Evolutionary conservation across 805 yeast genomes (phyloP), one percentile per base, ranked within the genome.

Genomic region (Candida verbasci): DNA sequence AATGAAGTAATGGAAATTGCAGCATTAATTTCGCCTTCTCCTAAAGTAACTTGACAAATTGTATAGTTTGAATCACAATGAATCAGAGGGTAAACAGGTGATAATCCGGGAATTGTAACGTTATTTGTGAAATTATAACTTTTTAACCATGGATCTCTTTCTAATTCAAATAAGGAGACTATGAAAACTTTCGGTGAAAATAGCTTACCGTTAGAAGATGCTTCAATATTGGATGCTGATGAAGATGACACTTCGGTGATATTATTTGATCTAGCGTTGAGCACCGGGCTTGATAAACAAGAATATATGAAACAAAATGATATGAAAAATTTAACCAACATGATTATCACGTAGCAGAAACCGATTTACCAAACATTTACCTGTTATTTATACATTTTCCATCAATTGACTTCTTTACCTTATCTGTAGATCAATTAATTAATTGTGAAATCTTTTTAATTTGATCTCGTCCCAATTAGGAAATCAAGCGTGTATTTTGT

Each of bases 11-110:
- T 52, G 17, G 82, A 64, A 17, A 78, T 44, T 11, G 85, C 84
- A 25, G 85, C 85, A 48, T 80, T 80, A 45, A 77, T 70, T 53
- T 79, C 84, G 44, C 79, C 80, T 58, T 78, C 85, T 37, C 86
- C 86, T n/a, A 81, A 74, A 30, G 82, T 76, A 37, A 78, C 50
- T 50, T 76, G 78, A 64, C 84, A 79, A 20, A 80, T 53, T 7
- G 38, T 26, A 20, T 67, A 72, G 59, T 76, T 65, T 24, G 60
- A 48, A 39, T 70, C 70, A 58, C 85, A 79, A 60, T 72, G 76
- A 34, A 80, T 62, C 15, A 64, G 49, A 23, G 83, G 82, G 62
- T 68, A 78, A 23, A 70, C 44, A 20, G 82, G 82, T 12, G 83
- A 76, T 37, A 80, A 61, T 32, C 86, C 85, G n/a, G 86, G 85